These are phyloP conservation scores for Falciphora oryzae DNA, from an alignment of 2,329 filamentous ascomycete genomes.

Conservation along the genomic window DNA sequence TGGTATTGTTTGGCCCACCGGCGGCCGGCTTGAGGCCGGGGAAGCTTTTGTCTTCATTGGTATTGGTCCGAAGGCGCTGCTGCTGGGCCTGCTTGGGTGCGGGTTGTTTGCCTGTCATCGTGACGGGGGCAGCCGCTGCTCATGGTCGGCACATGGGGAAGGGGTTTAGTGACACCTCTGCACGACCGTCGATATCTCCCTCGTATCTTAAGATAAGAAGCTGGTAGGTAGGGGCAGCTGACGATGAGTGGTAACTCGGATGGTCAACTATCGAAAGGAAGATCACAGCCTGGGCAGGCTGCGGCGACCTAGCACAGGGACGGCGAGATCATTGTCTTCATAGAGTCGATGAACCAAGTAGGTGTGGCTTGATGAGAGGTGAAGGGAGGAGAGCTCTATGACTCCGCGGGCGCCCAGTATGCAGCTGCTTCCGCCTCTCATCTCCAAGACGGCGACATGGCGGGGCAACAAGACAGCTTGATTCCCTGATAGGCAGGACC, in stretches of 20 bases:
- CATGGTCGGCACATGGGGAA: background rate
- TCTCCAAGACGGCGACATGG: background rate
- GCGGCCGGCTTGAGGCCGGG: slow-evolving; percentile 38
- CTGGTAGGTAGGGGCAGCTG: too few relatives aligned
- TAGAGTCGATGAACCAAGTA: background rate
- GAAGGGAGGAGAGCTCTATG: background rate
- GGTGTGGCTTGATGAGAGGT: background rate
- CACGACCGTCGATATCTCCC: background rate
- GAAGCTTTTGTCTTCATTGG: slow-evolving; percentile 42
- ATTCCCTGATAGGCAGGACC: background rate
- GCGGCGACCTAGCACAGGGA: slow-evolving; percentile 39
- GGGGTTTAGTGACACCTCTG: too few relatives aligned
- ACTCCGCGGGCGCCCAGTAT: background rate
- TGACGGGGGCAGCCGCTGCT: slow-evolving; percentile 19
- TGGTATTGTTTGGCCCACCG: slow-evolving; percentile 29
- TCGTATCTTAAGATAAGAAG: too few relatives aligned
- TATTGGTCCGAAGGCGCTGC: slow-evolving; percentile 16
- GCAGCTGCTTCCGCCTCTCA: background rate
- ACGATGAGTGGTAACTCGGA: too few relatives aligned
- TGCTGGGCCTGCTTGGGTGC: slow-evolving; percentile 17
- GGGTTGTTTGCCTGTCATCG: slow-evolving; percentile 48
- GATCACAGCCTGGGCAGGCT: slow-evolving; percentile 46
- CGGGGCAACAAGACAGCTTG: background rate
- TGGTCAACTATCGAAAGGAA: slow-evolving; percentile 21
- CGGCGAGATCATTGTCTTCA: slow-evolving; percentile 35